phyloP scores from a whole-genome alignment of 2,329 filamentous ascomycete species.

The Neurospora sp. region DNA sequence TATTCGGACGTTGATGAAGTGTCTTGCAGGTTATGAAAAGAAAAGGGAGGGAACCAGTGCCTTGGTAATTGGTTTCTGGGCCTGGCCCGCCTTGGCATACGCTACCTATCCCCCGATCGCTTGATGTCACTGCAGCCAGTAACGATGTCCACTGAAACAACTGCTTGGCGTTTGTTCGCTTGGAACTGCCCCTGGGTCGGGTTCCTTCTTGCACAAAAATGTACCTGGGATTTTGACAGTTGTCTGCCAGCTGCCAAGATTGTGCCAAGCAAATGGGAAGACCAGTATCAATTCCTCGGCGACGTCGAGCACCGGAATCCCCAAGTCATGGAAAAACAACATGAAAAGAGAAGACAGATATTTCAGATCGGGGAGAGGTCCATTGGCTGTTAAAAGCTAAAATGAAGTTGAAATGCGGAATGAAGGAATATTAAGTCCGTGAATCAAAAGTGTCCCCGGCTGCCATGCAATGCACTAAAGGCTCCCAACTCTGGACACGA shows the following conservation, averaged over 20 bases:
- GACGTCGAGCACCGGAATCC: no score
- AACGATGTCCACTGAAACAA: not conserved
- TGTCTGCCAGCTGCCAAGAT: not conserved
- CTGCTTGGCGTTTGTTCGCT: not conserved
- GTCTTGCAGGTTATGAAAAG: not conserved
- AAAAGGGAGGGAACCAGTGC: not conserved
- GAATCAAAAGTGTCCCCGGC: not conserved
- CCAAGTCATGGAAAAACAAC: not conserved
- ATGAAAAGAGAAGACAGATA: not conserved
- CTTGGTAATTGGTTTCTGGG: not conserved
- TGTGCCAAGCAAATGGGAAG: not conserved
- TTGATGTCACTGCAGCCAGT: not conserved
- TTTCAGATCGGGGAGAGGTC: not conserved
- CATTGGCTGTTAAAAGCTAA: rapidly evolving
- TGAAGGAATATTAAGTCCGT: not conserved
- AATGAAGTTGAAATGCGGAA: not conserved
- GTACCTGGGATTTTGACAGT: not conserved
- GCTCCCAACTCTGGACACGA: not conserved
- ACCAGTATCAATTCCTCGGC: not conserved
- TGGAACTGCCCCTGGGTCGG: not conserved
- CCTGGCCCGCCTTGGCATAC: not conserved
- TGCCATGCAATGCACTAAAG: not conserved
- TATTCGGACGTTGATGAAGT: not conserved
- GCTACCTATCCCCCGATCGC: not conserved
- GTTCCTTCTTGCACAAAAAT: not conserved